phyloP scores from a whole-genome alignment of 2,329 filamentous ascomycete genomes.

The Colletotrichum australisinense region DNA sequence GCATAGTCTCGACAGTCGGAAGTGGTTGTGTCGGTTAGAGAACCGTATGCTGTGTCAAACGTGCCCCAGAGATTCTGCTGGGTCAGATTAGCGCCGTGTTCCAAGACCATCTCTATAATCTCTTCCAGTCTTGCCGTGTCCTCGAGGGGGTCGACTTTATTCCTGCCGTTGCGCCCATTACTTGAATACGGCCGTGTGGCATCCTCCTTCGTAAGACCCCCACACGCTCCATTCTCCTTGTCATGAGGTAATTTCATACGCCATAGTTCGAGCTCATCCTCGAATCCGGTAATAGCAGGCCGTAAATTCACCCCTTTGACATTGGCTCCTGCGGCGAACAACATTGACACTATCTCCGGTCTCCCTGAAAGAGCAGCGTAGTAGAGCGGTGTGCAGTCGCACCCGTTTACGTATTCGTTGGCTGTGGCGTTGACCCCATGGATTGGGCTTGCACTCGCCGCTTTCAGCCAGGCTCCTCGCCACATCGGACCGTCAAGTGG shows the following conservation, averaged over 20 bases:
- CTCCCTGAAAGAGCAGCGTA: constrained; percentile 40
- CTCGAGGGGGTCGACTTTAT: background rate
- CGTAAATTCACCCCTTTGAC: constrained; percentile 18
- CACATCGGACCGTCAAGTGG: background rate
- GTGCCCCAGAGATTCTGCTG: background rate
- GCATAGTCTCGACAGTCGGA: background rate
- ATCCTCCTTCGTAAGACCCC: background rate
- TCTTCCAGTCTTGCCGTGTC: constrained; percentile 37
- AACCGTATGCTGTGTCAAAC: background rate
- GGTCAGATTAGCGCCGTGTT: constrained; percentile 31
- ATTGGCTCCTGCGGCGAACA: constrained; percentile 42
- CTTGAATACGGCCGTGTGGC: background rate
- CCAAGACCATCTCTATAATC: constrained; percentile 40
- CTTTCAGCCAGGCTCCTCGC: background rate
- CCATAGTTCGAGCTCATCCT: constrained; percentile 24
- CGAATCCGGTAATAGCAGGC: constrained; percentile 36
- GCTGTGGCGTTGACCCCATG: background rate
- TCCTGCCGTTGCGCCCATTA: background rate
- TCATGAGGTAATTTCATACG: background rate
- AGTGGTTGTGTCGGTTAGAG: background rate
- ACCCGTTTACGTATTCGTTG: background rate
- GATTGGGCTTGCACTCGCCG: background rate
- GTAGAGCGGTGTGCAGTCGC: constrained; percentile 36
- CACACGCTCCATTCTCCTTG: background rate
- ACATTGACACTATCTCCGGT: constrained; percentile 41